A percentile compares a stretch with the other conserved stretches of the same genome.
Evolutionary conservation across 345 rosid genomes (phyloP).

Genomic region (Durio zibethinus): DNA sequence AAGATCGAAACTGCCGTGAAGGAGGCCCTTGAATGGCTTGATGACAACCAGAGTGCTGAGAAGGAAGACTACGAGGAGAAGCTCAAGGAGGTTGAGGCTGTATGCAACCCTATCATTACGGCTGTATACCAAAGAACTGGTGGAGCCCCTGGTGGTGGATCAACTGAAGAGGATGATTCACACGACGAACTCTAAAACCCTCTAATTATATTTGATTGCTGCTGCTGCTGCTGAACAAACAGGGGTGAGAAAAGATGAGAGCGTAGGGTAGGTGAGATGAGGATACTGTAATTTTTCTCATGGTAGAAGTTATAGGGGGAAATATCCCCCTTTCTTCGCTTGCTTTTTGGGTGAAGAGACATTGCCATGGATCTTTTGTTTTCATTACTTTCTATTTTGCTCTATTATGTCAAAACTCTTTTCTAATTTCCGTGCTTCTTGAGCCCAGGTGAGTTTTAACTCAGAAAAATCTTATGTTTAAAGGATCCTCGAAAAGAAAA

Average conservation of each 20-base stretch:
- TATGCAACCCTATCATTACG: conserved; percentile 85
- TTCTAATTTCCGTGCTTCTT: neutral
- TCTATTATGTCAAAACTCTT: neutral
- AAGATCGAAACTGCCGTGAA: conserved; percentile 75
- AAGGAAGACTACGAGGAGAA: conserved; percentile 93
- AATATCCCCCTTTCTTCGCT: conserved; percentile 18
- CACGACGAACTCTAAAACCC: conserved; percentile 58
- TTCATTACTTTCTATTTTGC: conserved; percentile 6
- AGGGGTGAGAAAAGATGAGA: conserved; percentile 14
- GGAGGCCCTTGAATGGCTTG: conserved; percentile 94
- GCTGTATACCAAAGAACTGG: conserved; percentile 85
- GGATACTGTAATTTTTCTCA: conserved; percentile 34
- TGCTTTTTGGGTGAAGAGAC: conserved; percentile 23
- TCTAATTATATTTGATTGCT: conserved; percentile 19
- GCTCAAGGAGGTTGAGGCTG: conserved; percentile 91
- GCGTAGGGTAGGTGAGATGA: conserved; percentile 21
- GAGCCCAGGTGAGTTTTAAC: too few relatives aligned
- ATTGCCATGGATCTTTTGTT: conserved; percentile 3
- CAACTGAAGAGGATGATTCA: conserved; percentile 45
- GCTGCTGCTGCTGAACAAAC: neutral
- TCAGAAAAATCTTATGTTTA: too few relatives aligned
- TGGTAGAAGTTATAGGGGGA: conserved; percentile 20
- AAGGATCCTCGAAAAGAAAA: too few relatives aligned
- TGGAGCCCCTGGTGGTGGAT: conserved; percentile 63
- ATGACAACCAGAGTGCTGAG: conserved; percentile 86